Evolutionary conservation across 78 protist genomes (phyloP).

Genomic region (Dictyostelium firmibasis): DNA sequence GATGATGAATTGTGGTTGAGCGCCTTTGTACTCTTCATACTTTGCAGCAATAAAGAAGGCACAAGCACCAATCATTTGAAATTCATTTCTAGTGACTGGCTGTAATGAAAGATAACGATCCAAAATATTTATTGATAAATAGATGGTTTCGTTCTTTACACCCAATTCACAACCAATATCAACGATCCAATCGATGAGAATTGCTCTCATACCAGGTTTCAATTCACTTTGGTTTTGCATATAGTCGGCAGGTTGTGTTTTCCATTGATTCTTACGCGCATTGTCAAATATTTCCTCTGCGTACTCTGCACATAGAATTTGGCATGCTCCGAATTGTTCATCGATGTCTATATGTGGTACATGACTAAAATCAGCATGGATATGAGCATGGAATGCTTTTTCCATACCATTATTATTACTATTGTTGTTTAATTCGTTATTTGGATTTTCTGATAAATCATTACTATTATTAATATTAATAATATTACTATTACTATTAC

Average conservation of each 20-base stretch:
- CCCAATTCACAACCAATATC: conserved; percentile 85
- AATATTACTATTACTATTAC: neutral
- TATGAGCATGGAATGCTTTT: neutral
- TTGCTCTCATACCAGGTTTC: conserved; percentile 86
- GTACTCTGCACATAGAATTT: conserved; percentile 45
- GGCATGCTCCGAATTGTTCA: neutral
- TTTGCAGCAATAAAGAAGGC: conserved; percentile 84
- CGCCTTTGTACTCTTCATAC: conserved; percentile 87
- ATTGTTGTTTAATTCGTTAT: neutral
- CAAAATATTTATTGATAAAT: conserved; percentile 90
- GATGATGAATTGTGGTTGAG: conserved; percentile 70
- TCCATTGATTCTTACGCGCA: conserved; percentile 11
- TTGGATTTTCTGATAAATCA: neutral
- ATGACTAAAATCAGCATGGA: neutral
- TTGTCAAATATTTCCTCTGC: conserved; percentile 39
- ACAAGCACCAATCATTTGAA: conserved; percentile 93
- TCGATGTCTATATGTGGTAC: conserved; percentile 35
- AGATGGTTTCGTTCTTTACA: conserved; percentile 89
- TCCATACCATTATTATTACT: neutral
- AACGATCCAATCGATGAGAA: conserved; percentile 93
- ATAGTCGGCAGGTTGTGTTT: conserved; percentile 56
- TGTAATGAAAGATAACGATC: conserved; percentile 91
- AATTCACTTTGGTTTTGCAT: conserved; percentile 81
- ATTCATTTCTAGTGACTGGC: conserved; percentile 74
- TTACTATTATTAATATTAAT: neutral